phyloP scores from a whole-genome alignment of 306 rosid species.

The Rosa lucieae region DNA sequence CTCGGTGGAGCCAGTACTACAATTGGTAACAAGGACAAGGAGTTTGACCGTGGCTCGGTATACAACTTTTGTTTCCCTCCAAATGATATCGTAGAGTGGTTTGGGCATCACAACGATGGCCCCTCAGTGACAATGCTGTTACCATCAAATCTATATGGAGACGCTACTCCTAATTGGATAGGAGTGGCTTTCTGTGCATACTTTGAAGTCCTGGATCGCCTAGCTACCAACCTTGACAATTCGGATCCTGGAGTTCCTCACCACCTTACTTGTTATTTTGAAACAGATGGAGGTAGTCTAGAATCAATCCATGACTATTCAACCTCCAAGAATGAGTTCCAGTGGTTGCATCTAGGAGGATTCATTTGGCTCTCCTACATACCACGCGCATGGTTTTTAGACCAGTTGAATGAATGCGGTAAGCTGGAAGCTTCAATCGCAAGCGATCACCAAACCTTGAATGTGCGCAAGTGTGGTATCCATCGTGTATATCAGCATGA shows the following conservation, averaged over 20 bases:
- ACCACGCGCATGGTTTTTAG: no score
- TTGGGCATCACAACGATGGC: neutral
- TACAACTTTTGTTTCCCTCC: conserved; percentile 17
- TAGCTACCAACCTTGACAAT: neutral
- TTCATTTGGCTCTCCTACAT: conserved; percentile 30
- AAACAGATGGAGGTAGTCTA: neutral
- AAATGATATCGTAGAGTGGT: conserved; percentile 8
- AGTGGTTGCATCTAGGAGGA: conserved; percentile 16
- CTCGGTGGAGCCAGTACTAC: no score
- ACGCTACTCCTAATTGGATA: conserved; percentile 5
- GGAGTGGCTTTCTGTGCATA: conserved; percentile 22
- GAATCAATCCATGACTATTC: neutral
- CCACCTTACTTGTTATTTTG: conserved; percentile 17
- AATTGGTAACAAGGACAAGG: neutral
- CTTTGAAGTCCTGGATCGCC: conserved; percentile 11
- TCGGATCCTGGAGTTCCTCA: neutral
- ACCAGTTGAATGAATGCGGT: neutral
- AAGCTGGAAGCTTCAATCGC: conserved; percentile 17
- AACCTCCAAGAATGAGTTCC: neutral
- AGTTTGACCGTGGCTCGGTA: neutral
- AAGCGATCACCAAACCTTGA: conserved; percentile 4
- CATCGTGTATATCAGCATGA: neutral
- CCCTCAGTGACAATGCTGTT: neutral
- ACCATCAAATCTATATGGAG: conserved; percentile 4
- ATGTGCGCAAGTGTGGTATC: conserved; percentile 4